Conservation (phyloP, 768 basidiomycete species). For the Tremella yokohamensis region DNA sequence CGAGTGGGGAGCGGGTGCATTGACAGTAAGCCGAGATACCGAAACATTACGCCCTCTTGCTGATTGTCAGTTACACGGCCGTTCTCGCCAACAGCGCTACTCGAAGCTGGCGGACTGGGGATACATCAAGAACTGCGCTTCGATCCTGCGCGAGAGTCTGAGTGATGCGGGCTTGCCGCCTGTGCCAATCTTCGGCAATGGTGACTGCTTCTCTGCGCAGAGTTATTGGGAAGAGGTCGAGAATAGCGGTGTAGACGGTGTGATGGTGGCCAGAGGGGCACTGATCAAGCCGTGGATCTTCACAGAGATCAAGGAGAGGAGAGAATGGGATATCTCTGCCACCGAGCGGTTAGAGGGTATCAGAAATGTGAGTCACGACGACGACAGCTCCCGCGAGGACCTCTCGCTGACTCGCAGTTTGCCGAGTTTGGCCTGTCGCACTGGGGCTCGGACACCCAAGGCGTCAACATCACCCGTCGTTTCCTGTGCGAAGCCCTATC, state of each 20-base stretch:
- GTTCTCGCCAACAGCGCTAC: conserved; percentile 91
- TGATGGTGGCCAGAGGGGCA: conserved; percentile 93
- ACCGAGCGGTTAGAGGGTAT: conserved; percentile 76
- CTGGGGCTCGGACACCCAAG: conserved; percentile 58
- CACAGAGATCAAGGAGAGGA: conserved; percentile 84
- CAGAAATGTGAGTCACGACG: conserved; percentile 63
- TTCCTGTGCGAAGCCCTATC: conserved; percentile 94
- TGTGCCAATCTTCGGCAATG: conserved; percentile 94
- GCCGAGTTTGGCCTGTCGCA: conserved; percentile 76
- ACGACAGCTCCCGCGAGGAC: neutral
- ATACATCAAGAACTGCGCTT: conserved; percentile 83
- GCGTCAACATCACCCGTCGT: conserved; percentile 83
- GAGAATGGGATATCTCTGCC: conserved; percentile 91
- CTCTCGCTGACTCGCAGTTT: conserved; percentile 56
- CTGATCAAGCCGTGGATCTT: conserved; percentile 83
- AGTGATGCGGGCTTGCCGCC: conserved; percentile 57
- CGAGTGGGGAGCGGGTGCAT: conserved; percentile 59
- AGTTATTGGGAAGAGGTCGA: conserved; percentile 53
- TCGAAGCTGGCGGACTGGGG: conserved; percentile 89
- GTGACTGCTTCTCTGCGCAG: conserved; percentile 82
- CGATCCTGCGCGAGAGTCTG: conserved; percentile 61
- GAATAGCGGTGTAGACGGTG: conserved; percentile 79
- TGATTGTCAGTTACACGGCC: conserved; percentile 79
- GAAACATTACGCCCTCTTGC: neutral
- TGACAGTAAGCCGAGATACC: conserved; percentile 54